These are phyloP conservation scores for Cladophialophora carrionii DNA, from an alignment of 2,329 filamentous ascomycete genomes.

Conservation along the genomic window DNA sequence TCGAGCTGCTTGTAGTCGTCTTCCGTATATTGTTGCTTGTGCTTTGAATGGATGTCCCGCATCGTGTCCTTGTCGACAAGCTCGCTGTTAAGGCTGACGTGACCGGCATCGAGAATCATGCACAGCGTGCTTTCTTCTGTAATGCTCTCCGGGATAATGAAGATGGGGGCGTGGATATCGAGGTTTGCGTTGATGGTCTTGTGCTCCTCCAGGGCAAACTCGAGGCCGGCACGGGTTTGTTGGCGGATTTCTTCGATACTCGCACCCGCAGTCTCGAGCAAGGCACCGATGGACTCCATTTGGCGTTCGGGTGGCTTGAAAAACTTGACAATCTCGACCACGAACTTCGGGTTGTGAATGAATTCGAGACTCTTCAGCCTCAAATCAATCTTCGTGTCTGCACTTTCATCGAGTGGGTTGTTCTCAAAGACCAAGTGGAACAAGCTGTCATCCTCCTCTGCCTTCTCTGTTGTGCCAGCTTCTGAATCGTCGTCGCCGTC, in stretches of 20 bases:
- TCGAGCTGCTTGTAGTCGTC: conserved; percentile 87
- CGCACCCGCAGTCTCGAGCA: conserved; percentile 93
- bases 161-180: conserved; percentile 91
- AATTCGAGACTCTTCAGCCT: conserved; percentile 96
- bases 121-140: conserved; percentile 79
- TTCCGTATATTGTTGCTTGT: conserved; percentile 82
- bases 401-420: conserved; percentile 88
- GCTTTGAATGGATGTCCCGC: conserved; percentile 86
- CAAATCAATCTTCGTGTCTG: conserved; percentile 85
- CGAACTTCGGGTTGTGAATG: conserved; percentile 93
- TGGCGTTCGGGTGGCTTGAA: conserved; percentile 95
- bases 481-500: conserved; percentile 40
- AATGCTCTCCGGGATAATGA: conserved; percentile 94
- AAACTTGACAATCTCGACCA: conserved; percentile 89
- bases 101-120: conserved; percentile 92
- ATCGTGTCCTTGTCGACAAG: conserved; percentile 90
- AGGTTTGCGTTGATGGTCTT: conserved; percentile 97
- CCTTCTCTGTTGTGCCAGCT: conserved; percentile 44
- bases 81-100: conserved; percentile 91
- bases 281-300: conserved; percentile 95
- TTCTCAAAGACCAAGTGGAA: conserved; percentile 93
- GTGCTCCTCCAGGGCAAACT: conserved; percentile 96
- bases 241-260: conserved; percentile 94
- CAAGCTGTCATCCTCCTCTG: conserved; percentile 70
- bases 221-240: conserved; percentile 91